Conservation (phyloP, 2,329 filamentous ascomycete genomes). For the Cladophialophora chaetospira region DNA sequence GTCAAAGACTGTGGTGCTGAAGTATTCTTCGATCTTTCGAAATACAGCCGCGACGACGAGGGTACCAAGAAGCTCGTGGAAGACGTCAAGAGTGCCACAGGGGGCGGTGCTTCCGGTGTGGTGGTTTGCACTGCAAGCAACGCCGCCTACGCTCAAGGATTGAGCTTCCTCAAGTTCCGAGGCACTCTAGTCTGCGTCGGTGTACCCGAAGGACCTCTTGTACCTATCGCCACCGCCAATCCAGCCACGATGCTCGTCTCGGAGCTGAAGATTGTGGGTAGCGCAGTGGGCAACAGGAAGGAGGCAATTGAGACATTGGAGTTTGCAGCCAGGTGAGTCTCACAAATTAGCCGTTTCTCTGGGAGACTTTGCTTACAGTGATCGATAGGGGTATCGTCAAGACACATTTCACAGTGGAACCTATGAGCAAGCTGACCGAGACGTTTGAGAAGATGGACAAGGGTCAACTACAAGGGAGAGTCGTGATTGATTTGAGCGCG, state of each 20-base stretch:
- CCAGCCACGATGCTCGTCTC: constrained; percentile 46
- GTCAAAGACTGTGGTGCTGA: constrained; percentile 64
- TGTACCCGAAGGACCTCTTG: constrained; percentile 50
- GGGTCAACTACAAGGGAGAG: constrained; percentile 49
- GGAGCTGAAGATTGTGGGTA: constrained; percentile 52
- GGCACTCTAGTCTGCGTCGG: constrained; percentile 57
- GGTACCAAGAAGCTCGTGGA: constrained; percentile 50
- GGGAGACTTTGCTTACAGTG: constrained; percentile 1
- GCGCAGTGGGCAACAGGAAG: constrained; percentile 53
- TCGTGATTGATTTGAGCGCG: constrained; percentile 48
- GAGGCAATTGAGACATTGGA: constrained; percentile 55
- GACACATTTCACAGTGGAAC: constrained; percentile 48
- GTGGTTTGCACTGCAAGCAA: constrained; percentile 59
- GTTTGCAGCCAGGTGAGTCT: constrained; percentile 43
- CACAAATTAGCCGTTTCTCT: neutral
- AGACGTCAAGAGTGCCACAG: constrained; percentile 59
- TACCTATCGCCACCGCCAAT: constrained; percentile 49
- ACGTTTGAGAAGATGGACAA: constrained; percentile 50
- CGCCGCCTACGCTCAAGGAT: constrained; percentile 52
- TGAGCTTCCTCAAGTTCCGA: constrained; percentile 51
- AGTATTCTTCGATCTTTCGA: constrained; percentile 65
- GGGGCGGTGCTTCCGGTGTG: constrained; percentile 63
- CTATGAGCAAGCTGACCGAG: constrained; percentile 50
- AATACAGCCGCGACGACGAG: constrained; percentile 49
- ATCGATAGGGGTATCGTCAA: constrained; percentile 47